Evolutionary conservation across 1,284 basidiomycete species (phyloP).

Genomic region (Thecaphora frezii): DNA sequence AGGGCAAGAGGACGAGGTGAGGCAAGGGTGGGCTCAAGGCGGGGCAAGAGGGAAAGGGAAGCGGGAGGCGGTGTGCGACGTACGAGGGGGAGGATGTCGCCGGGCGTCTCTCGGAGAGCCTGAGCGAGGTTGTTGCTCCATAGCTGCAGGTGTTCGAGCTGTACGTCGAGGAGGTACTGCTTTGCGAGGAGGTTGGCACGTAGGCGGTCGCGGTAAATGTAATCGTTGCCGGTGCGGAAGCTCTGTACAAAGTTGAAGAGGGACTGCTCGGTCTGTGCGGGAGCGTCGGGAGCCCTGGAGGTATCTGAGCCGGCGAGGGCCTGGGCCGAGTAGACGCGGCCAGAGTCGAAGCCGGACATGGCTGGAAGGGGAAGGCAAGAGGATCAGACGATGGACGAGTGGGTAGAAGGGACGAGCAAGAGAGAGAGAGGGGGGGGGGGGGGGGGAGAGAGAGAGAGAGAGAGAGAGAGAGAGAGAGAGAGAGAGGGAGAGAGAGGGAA

Average conservation of each 20-base stretch:
- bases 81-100: slow-evolving; percentile 85
- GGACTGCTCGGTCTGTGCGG: slow-evolving; percentile 52
- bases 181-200: slow-evolving; percentile 86
- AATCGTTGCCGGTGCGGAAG: slow-evolving; percentile 56
- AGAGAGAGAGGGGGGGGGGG: too few species aligned
- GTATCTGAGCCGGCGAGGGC: slow-evolving; percentile 47
- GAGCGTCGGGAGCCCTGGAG: slow-evolving; percentile 53
- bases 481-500: too few species aligned
- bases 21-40: too few species aligned
- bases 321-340: slow-evolving; percentile 53
- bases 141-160: slow-evolving; percentile 82
- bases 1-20: neutral
- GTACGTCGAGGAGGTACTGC: slow-evolving; percentile 87
- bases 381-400: neutral
- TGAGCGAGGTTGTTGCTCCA: slow-evolving; percentile 94
- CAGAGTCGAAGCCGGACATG: slow-evolving; percentile 59
- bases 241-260: slow-evolving; percentile 58
- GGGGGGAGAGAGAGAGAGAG: too few species aligned
- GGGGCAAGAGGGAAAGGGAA: neutral
- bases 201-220: slow-evolving; percentile 74
- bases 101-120: slow-evolving; percentile 82
- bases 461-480: too few species aligned
- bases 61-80: too few species aligned
- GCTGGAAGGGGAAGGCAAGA: neutral
- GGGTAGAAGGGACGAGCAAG: neutral